Evolutionary conservation across 1,139 yeast species (phyloP).

Genomic region (Saccharomyces pastorianus): DNA sequence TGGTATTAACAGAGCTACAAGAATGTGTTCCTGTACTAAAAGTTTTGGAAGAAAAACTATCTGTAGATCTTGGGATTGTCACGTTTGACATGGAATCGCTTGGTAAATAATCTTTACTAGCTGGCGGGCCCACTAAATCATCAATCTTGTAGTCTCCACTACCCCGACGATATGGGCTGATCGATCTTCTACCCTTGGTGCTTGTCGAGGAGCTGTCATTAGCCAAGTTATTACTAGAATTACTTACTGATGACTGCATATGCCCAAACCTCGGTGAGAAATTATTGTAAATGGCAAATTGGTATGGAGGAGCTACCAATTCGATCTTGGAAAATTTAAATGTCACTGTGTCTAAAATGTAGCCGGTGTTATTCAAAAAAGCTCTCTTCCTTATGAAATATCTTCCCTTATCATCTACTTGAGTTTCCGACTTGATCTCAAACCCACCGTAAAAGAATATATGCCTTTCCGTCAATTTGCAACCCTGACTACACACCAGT

Average conservation of each 20-base stretch:
- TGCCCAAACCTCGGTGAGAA: conserved; percentile 44
- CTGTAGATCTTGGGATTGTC: background rate
- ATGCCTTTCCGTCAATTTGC: conserved; percentile 35
- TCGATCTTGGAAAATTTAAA: conserved; percentile 34
- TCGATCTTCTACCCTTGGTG: background rate
- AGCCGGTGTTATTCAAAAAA: conserved; percentile 34
- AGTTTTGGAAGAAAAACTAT: background rate
- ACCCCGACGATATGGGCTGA: background rate
- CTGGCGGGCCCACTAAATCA: background rate
- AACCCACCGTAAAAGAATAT: conserved; percentile 42
- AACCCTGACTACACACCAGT: conserved; percentile 34
- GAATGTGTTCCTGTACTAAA: background rate
- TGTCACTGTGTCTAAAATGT: conserved; percentile 37
- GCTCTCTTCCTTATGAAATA: conserved; percentile 31
- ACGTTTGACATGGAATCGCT: background rate
- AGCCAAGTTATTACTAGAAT: background rate
- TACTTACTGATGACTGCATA: conserved; percentile 28
- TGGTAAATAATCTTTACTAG: background rate
- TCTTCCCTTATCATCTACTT: conserved; percentile 25
- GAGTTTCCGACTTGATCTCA: conserved; percentile 33
- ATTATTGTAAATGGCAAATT: conserved; percentile 32
- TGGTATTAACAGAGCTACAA: conserved; percentile 13
- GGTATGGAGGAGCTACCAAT: conserved; percentile 36
- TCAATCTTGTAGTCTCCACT: background rate
- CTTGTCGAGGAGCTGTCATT: background rate